Conservation (phyloP, 73 alveolate species). For the Tetrahymena elliotti region DNA sequence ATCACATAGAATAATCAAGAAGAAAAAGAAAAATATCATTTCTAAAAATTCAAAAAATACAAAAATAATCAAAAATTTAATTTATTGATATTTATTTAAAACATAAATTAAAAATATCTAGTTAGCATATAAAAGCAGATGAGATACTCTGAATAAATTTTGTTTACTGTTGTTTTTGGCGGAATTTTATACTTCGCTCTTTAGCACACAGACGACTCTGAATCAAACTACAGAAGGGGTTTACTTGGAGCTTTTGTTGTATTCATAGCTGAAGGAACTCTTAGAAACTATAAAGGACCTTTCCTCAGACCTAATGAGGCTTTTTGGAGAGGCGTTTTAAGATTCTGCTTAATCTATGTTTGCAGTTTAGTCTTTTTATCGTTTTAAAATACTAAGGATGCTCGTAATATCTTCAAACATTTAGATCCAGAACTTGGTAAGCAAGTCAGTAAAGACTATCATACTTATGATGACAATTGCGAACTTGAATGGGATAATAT, state of each 20-base stretch:
- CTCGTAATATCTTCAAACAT: conserved; percentile 43
- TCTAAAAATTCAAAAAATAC: not conserved
- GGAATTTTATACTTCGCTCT: not conserved
- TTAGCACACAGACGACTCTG: not conserved
- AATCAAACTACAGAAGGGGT: conserved; percentile 24
- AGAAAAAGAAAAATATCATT: not conserved
- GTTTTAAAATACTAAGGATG: conserved; percentile 48
- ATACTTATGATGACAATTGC: conserved; percentile 67
- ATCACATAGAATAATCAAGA: not conserved
- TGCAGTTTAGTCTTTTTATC: conserved; percentile 45
- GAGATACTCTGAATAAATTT: not conserved
- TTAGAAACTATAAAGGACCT: conserved; percentile 47
- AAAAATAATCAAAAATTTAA: not conserved
- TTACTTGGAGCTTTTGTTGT: conserved; percentile 11
- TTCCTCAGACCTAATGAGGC: conserved; percentile 19
- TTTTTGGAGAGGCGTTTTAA: conserved; percentile 50
- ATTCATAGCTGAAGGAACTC: conserved; percentile 39
- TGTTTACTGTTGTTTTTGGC: not conserved
- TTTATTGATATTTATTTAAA: not conserved
- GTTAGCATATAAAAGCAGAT: not conserved
- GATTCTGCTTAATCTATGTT: conserved; percentile 19
- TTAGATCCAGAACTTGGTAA: conserved; percentile 45
- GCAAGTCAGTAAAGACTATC: conserved; percentile 53
- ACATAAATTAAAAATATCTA: not conserved
- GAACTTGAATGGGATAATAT: conserved; percentile 53